Evolutionary conservation across 1,139 yeast genomes (phyloP).

Genomic region (Hyphopichia pseudoburtonii): DNA sequence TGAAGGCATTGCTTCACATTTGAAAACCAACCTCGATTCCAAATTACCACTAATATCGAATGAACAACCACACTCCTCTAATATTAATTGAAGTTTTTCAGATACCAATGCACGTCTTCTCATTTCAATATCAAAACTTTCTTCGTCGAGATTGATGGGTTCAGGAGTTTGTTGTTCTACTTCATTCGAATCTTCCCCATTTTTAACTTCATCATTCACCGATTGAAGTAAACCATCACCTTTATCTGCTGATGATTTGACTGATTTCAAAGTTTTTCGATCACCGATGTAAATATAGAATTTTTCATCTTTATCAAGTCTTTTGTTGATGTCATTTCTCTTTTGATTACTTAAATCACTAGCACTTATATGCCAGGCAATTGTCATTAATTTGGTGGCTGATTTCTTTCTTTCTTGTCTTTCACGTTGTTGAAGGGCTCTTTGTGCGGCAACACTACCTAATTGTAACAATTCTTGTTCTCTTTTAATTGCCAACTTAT

Average conservation of each 20-base stretch:
- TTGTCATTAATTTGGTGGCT: constrained; percentile 32
- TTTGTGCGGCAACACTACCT: constrained; percentile 36
- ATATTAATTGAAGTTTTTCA: constrained; percentile 23
- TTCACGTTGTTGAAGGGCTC: constrained; percentile 27
- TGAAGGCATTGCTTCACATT: constrained; percentile 15
- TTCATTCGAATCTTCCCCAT: no score
- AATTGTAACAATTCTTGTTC: constrained; percentile 32
- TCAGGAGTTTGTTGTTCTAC: constrained; percentile 9
- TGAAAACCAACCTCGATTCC: constrained; percentile 19
- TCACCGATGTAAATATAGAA: constrained; percentile 31
- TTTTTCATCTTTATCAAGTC: constrained; percentile 34
- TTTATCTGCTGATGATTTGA: constrained; percentile 15
- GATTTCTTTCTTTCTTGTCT: constrained; percentile 37
- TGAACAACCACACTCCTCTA: constrained; percentile 31
- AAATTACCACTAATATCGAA: constrained; percentile 31
- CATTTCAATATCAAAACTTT: constrained; percentile 27
- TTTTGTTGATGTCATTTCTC: constrained; percentile 30
- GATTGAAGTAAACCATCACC: constrained; percentile 4
- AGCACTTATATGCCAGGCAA: constrained; percentile 41
- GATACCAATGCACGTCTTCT: constrained; percentile 30
- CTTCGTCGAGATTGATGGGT: constrained; percentile 12
- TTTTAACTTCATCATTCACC: constrained; percentile 9
- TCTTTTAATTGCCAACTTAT: constrained; percentile 31
- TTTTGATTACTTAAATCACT: constrained; percentile 44
- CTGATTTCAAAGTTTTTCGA: constrained; percentile 14